These are phyloP conservation scores for Hypoxylon fragiforme DNA, from an alignment of 495 filamentous ascomycete species.

Conservation along the genomic window DNA sequence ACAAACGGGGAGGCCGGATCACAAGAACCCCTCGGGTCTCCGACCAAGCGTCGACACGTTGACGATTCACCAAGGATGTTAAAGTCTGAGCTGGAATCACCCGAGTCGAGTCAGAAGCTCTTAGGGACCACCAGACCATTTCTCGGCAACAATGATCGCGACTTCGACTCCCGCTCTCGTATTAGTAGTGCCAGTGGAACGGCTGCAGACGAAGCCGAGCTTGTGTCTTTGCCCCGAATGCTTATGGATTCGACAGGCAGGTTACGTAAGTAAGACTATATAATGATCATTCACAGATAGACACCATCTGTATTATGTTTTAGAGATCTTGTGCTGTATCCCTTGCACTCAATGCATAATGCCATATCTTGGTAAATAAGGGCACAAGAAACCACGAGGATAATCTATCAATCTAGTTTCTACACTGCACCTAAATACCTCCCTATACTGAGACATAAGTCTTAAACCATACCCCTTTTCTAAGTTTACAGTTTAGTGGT, in stretches of 20 bases:
- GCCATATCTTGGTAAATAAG: no score
- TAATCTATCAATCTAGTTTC: no score
- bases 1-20: slow-evolving; percentile 36
- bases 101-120: slow-evolving; percentile 24
- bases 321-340: not conserved
- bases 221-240: slow-evolving; percentile 61
- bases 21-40: slow-evolving; percentile 45
- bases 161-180: slow-evolving; percentile 58
- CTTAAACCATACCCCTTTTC: not conserved
- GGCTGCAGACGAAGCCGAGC: slow-evolving; percentile 61
- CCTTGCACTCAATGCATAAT: not conserved
- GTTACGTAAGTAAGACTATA: slow-evolving; percentile 50
- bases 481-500: not conserved
- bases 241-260: slow-evolving; percentile 60
- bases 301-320: not conserved
- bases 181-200: slow-evolving; percentile 48
- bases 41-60: slow-evolving; percentile 51
- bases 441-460: not conserved
- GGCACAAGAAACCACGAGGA: no score
- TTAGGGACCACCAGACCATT: slow-evolving; percentile 33
- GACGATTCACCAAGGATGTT: slow-evolving; percentile 41
- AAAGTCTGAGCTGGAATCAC: slow-evolving; percentile 17
- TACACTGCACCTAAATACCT: not conserved
- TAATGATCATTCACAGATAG: not conserved
- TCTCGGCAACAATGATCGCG: slow-evolving; percentile 38